Conservation (phyloP, 768 basidiomycete genomes). For the Gymnopilus dilepis region DNA sequence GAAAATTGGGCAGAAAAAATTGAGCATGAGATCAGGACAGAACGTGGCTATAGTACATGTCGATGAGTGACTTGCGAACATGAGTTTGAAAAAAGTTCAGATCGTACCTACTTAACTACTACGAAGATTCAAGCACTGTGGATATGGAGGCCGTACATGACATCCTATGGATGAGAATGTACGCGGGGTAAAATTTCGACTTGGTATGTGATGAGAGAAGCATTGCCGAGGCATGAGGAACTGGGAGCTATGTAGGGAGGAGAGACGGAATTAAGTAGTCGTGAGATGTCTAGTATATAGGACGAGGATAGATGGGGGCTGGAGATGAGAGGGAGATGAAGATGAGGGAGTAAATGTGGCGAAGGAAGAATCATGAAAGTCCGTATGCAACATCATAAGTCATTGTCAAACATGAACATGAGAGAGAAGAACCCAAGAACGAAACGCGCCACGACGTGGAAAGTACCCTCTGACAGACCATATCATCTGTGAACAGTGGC, state of each 20-base stretch:
- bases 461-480: not conserved
- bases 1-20: not conserved
- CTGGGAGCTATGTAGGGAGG: not conserved
- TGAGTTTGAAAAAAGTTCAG: not conserved
- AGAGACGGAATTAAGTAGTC: not conserved
- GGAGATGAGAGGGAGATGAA: not conserved
- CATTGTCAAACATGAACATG: not conserved
- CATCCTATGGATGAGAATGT: not conserved
- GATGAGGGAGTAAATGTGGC: not conserved
- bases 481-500: not conserved
- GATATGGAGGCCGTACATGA: not conserved
- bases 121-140: constrained; percentile 5
- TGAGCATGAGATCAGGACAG: not conserved
- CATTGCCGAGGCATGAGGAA: not conserved
- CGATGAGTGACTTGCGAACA: not conserved
- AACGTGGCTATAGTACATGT: constrained; percentile 5
- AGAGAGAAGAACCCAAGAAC: not conserved
- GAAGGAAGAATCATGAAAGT: constrained; percentile 1
- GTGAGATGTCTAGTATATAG: no score
- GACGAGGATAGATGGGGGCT: not conserved
- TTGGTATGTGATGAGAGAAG: not conserved
- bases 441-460: not conserved
- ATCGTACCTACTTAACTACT: constrained; percentile 6
- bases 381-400: constrained; percentile 9
- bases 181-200: not conserved